Base-by-base conservation (phyloP, 345 rosid genomes). In the Brassica nigra region DNA sequence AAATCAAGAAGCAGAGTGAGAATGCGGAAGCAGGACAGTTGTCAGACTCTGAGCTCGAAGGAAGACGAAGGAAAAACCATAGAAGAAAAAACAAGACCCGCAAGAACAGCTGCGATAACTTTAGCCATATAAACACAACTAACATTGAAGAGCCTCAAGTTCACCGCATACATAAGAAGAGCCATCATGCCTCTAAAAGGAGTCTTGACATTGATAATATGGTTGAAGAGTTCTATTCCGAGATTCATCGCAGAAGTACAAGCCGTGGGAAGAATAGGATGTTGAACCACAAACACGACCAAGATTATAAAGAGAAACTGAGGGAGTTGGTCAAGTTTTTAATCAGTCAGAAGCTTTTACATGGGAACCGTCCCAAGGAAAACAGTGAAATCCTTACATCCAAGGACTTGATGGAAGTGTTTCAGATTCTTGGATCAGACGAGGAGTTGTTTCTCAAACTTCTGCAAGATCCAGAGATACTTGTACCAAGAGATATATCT, bases 371-470 rank as follows among this genome's bases (percentile, higher is more conserved):
- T 70, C 88, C 74, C 23, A 67, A 58, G n/a, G 91, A 85, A 73
- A 86, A 85, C 52, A 89, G 84, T 68, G 81, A 84, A 52, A 79
- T 81, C 66, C 84, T 81, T 33, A 86, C 85, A 74, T 85, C 92
- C 14, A 86, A 88, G 78, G 99, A 91, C 82, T 82, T 93, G 47
- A 83, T 84, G 86, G 91, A 95, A 77, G 99, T 91, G 11, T 91
- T 95, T 80, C 92, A 89, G 85, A 81, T 86, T 80, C 86, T 90
- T 15, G 87, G 88, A 83, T 90, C 90, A 9, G 94, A 93, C 68
- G 94, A 90, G 84, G 99, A 95, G 77, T 64, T 92, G 80, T 87
- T 90, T 88, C 79, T 85, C 70, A 88, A 89, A 81, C 91, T 89
- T 79, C 80, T 95, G 68, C 91, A 86, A 77, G 97, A 88, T 82